phyloP scores from a whole-genome alignment of 306 rosid genomes.

The Medicago arabica region DNA sequence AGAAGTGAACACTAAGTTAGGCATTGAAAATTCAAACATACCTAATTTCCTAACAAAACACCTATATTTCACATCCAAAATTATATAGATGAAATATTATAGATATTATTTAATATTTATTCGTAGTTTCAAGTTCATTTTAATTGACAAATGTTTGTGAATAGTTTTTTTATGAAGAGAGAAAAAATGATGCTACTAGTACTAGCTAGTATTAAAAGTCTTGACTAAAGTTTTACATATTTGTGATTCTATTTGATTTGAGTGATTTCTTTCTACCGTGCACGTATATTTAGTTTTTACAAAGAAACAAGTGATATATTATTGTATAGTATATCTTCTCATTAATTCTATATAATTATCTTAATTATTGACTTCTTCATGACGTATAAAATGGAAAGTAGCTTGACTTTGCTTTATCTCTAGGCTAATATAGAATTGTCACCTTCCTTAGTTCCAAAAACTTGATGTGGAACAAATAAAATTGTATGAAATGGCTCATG shows the following conservation, averaged over 20 bases:
- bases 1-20: slow-evolving; percentile 42
- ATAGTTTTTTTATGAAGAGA: no score
- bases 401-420: slow-evolving; percentile 26
- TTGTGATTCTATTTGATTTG: not conserved
- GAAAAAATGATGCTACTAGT: not conserved
- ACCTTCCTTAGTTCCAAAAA: slow-evolving; percentile 35
- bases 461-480: slow-evolving; percentile 6
- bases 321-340: no score
- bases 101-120: not conserved
- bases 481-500: not conserved
- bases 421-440: slow-evolving; percentile 4
- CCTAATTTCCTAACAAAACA: slow-evolving; percentile 38
- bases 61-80: not conserved
- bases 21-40: slow-evolving; percentile 42
- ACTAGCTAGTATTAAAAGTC: not conserved
- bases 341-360: slow-evolving; percentile 6
- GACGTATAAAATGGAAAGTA: slow-evolving; percentile 40
- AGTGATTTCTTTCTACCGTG: no score
- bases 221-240: no score
- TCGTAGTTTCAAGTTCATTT: not conserved
- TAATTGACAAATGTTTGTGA: no score
- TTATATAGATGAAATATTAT: not conserved
- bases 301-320: no score
- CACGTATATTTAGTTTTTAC: no score
- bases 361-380: slow-evolving; percentile 15